Conservation (phyloP, 2,329 filamentous ascomycete species). For the Xylariaceae sp. region DNA sequence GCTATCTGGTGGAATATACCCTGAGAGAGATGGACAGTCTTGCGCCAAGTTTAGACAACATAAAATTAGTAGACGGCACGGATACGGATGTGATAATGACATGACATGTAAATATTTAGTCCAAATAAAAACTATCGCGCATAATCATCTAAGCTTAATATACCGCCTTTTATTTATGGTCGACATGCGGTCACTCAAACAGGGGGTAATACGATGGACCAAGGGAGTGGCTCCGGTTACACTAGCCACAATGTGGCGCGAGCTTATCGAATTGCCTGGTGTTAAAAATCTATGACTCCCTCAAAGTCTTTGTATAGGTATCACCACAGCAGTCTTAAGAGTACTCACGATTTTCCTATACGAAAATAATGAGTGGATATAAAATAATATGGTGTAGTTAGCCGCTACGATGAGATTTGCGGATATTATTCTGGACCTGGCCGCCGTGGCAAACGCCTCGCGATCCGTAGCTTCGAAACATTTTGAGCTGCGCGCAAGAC, state of each 20-base stretch:
- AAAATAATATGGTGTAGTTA: slow-evolving; percentile 24
- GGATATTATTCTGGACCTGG: slow-evolving; percentile 72
- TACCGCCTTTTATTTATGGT: too few species aligned
- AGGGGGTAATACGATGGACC: too few species aligned
- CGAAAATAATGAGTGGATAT: neutral
- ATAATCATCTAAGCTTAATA: too few species aligned
- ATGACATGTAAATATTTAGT: slow-evolving; percentile 22
- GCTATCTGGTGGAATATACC: slow-evolving; percentile 92
- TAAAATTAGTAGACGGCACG: slow-evolving; percentile 48
- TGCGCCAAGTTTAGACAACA: slow-evolving; percentile 51
- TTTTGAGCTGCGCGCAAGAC: slow-evolving; percentile 61
- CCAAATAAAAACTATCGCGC: neutral
- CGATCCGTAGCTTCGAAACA: slow-evolving; percentile 71
- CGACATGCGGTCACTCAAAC: too few species aligned
- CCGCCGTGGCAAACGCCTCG: slow-evolving; percentile 73
- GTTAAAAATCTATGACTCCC: slow-evolving; percentile 12
- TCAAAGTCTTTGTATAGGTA: too few species aligned
- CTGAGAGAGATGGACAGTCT: slow-evolving; percentile 89
- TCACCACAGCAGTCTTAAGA: too few species aligned
- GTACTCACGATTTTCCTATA: too few species aligned
- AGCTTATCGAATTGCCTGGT: slow-evolving; percentile 25
- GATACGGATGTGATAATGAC: slow-evolving; percentile 52
- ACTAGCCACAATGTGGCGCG: slow-evolving; percentile 40
- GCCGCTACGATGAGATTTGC: slow-evolving; percentile 61
- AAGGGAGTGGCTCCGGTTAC: neutral